Evolutionary conservation across 2,329 filamentous ascomycete species (phyloP).

Genomic region (Camptophora hylomeconis): DNA sequence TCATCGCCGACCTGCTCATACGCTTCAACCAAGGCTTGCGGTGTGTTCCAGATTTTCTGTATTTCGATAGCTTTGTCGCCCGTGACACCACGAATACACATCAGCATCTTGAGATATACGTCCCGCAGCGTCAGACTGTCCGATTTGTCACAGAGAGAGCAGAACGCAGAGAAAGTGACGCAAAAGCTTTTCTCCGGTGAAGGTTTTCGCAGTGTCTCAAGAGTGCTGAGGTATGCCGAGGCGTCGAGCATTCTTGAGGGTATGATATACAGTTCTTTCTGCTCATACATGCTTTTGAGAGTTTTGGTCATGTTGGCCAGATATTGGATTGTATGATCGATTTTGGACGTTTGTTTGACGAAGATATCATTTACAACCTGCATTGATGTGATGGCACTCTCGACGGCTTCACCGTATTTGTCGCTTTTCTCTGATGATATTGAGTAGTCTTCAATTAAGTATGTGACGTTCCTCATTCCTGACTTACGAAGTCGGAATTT

Average conservation of each 20-base stretch:
- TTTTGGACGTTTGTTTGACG: slow-evolving; percentile 59
- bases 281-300: slow-evolving; percentile 49
- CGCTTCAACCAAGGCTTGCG: slow-evolving; percentile 56
- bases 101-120: slow-evolving; percentile 71
- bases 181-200: slow-evolving; percentile 45
- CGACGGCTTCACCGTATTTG: slow-evolving; percentile 53
- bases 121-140: slow-evolving; percentile 61
- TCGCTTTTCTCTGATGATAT: slow-evolving; percentile 42
- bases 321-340: slow-evolving; percentile 69
- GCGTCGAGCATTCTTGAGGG: slow-evolving; percentile 23
- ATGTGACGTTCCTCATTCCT: slow-evolving; percentile 63
- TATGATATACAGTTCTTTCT: slow-evolving; percentile 12
- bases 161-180: slow-evolving; percentile 59
- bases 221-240: slow-evolving; percentile 52
- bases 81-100: slow-evolving; percentile 63
- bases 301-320: slow-evolving; percentile 58
- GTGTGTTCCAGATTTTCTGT: slow-evolving; percentile 65
- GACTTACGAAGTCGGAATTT: slow-evolving; percentile 65
- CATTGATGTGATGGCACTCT: slow-evolving; percentile 61
- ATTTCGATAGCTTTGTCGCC: slow-evolving; percentile 71
- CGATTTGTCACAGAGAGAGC: slow-evolving; percentile 60
- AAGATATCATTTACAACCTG: slow-evolving; percentile 72
- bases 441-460: slow-evolving; percentile 62
- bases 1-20: slow-evolving; percentile 43
- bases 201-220: slow-evolving; percentile 45